Conservation (phyloP, 306 rosid species). For the Herpetospermum pedunculosum region DNA sequence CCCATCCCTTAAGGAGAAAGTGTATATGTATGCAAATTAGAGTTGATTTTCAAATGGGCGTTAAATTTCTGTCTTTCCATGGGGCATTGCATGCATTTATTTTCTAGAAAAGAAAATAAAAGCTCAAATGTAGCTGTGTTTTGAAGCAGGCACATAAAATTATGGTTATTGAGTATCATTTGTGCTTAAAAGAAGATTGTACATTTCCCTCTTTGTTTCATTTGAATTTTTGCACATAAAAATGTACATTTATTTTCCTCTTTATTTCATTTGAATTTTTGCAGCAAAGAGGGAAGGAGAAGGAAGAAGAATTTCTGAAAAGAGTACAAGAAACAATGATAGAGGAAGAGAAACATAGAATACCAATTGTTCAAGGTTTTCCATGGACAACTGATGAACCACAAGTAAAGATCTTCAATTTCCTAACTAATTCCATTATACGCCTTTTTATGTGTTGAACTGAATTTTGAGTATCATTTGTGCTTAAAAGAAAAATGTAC, state of each 20-base stretch:
- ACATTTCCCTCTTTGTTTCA: too few species aligned
- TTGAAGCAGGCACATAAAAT: slow-evolving; percentile 9
- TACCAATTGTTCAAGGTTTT: slow-evolving; percentile 89
- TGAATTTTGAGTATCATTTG: neutral
- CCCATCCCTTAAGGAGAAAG: neutral
- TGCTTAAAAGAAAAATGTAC: neutral
- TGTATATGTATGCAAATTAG: neutral
- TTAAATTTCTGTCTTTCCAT: neutral
- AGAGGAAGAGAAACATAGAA: slow-evolving; percentile 67
- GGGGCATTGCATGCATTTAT: neutral
- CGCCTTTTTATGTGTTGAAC: neutral
- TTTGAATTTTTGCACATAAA: too few species aligned
- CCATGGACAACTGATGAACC: slow-evolving; percentile 98
- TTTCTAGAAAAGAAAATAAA: neutral
- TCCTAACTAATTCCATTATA: neutral
- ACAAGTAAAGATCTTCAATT: slow-evolving; percentile 36
- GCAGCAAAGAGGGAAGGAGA: slow-evolving; percentile 81
- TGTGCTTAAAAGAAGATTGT: too few species aligned
- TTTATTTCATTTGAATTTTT: slow-evolving; percentile 16
- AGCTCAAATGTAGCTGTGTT: neutral
- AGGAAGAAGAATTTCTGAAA: slow-evolving; percentile 72
- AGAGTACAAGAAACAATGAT: slow-evolving; percentile 50
- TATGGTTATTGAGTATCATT: too few species aligned
- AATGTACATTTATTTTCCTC: neutral
- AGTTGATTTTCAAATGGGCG: neutral